phyloP scores from a whole-genome alignment of 202 grass and related monocot genomes.

The Schoenoplectus triqueter region DNA sequence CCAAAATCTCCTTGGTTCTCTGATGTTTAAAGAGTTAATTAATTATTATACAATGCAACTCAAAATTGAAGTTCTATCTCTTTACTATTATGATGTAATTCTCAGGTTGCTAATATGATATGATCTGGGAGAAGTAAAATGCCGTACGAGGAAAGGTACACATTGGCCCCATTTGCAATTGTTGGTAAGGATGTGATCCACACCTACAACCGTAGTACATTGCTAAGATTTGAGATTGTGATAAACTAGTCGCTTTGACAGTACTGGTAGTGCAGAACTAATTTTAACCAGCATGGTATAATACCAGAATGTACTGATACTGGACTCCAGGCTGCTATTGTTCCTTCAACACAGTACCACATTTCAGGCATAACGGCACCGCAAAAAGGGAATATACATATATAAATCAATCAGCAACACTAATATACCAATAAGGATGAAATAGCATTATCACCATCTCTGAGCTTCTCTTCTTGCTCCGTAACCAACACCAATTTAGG shows the following conservation, averaged over 20 bases:
- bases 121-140: not conserved
- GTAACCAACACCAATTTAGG: conserved; percentile 69
- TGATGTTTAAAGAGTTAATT: conserved; percentile 32
- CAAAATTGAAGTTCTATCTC: not conserved
- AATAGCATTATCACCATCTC: conserved; percentile 69
- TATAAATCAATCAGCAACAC: not conserved
- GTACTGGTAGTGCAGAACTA: not conserved
- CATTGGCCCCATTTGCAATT: not conserved
- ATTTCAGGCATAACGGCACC: not conserved
- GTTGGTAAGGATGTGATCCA: not conserved
- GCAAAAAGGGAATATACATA: not conserved
- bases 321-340: not conserved
- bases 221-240: not conserved
- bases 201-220: not conserved
- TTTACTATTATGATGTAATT: not conserved
- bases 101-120: not conserved
- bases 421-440: conserved; percentile 69
- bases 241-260: not conserved
- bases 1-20: conserved; percentile 87
- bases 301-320: not conserved
- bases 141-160: not conserved
- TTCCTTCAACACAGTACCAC: not conserved
- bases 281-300: not conserved
- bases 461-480: conserved; percentile 87
- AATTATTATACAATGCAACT: conserved; percentile 4